Percentiles rank a stretch among this genome's conserved stretches.
Evolutionary conservation across 1,139 yeast species (phyloP).

Genomic region (Trichomonascaceae sp.): DNA sequence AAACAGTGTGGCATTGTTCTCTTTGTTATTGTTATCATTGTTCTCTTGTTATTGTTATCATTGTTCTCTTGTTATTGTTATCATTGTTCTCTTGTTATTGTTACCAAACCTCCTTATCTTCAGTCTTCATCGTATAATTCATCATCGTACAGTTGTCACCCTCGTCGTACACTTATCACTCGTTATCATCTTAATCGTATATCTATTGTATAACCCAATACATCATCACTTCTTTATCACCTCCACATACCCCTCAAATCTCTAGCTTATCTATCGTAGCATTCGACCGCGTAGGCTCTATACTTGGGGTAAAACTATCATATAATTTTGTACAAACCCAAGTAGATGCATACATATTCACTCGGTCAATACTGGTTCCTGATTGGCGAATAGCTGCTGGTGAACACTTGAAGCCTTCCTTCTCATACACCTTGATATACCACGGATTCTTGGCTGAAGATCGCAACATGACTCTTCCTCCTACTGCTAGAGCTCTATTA

Average conservation of each 20-base stretch:
- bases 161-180: too few relatives aligned
- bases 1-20: too few relatives aligned
- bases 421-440: slow-evolving; percentile 66
- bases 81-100: background rate
- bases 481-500: slow-evolving; percentile 53
- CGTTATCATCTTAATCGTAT: too few relatives aligned
- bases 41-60: background rate
- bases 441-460: slow-evolving; percentile 71
- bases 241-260: background rate
- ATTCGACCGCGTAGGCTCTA: slow-evolving; percentile 1
- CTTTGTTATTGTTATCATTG: too few relatives aligned
- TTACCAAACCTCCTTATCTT: too few relatives aligned
- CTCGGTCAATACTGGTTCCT: slow-evolving; percentile 66
- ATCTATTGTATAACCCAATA: background rate
- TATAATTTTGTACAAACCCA: slow-evolving; percentile 64
- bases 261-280: slow-evolving; percentile 8
- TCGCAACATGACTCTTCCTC: slow-evolving; percentile 72
- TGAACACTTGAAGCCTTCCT: slow-evolving; percentile 57
- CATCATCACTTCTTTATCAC: background rate
- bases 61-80: background rate
- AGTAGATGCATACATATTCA: slow-evolving; percentile 82
- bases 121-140: too few relatives aligned
- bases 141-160: too few relatives aligned
- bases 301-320: slow-evolving; percentile 6
- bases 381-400: slow-evolving; percentile 63